phyloP scores from a whole-genome alignment of 495 filamentous ascomycete genomes.

The Trichodelitschia bisporula region DNA sequence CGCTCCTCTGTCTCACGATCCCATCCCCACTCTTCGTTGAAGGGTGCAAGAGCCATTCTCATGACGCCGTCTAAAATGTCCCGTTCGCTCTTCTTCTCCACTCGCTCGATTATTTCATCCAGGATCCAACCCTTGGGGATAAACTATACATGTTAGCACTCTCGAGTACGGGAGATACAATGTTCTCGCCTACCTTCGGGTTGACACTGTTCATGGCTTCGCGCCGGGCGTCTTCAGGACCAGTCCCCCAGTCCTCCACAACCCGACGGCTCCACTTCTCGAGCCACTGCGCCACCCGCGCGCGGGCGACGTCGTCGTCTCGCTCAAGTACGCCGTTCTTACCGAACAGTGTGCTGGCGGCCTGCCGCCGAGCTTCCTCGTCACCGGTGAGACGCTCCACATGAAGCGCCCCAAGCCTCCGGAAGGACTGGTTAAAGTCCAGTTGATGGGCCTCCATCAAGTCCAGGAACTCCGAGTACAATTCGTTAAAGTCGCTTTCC shows the following conservation, averaged over 20 bases:
- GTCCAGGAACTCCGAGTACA: constrained; percentile 65
- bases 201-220: constrained; percentile 61
- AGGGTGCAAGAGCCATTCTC: constrained; percentile 60
- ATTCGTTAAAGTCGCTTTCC: constrained; percentile 45
- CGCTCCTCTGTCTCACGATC: constrained; percentile 50
- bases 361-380: constrained; percentile 28
- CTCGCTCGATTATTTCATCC: constrained; percentile 71
- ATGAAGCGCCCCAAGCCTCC: constrained; percentile 35
- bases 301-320: constrained; percentile 33
- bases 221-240: constrained; percentile 33
- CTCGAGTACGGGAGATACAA: background rate
- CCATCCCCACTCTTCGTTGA: constrained; percentile 54
- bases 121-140: constrained; percentile 74
- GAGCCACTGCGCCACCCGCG: constrained; percentile 51
- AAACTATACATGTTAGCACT: constrained; percentile 23
- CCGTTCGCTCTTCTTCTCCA: constrained; percentile 64
- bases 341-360: constrained; percentile 46
- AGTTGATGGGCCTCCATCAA: constrained; percentile 52
- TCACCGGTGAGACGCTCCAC: constrained; percentile 34
- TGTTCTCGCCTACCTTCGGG: constrained; percentile 31
- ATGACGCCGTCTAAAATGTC: constrained; percentile 51
- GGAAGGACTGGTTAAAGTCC: constrained; percentile 85
- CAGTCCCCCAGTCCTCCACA: constrained; percentile 41
- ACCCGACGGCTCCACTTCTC: constrained; percentile 41
- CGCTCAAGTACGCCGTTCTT: constrained; percentile 32